Conservation (phyloP, 352 stramenopile genomes). For the Aphanomyces cochlioides region DNA sequence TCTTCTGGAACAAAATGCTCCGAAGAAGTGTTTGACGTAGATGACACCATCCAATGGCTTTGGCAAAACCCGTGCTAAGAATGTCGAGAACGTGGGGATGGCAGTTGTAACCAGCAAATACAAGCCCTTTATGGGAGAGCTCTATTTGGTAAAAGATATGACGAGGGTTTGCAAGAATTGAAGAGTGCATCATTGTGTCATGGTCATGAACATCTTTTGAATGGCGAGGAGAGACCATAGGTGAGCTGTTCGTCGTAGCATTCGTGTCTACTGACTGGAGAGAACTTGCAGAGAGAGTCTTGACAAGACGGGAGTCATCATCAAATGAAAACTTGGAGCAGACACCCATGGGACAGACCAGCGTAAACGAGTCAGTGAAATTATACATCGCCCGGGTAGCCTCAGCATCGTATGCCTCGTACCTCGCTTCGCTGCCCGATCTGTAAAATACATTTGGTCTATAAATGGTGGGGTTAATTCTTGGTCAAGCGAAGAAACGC, state of each 20-base stretch:
- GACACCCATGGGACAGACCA: slow-evolving; percentile 26
- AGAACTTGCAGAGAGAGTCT: slow-evolving; percentile 11
- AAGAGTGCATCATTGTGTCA: slow-evolving; percentile 24
- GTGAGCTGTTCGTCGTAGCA: slow-evolving; percentile 11
- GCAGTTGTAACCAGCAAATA: slow-evolving; percentile 18
- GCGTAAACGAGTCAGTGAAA: slow-evolving; percentile 16
- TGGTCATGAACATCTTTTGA: background rate
- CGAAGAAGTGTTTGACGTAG: slow-evolving; percentile 21
- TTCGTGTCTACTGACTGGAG: background rate
- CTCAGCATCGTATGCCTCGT: slow-evolving; percentile 1
- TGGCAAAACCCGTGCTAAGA: slow-evolving; percentile 17
- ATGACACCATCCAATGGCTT: slow-evolving; percentile 18
- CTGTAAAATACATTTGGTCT: slow-evolving; percentile 18
- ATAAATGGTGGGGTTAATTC: background rate
- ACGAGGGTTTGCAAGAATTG: background rate
- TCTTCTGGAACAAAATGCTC: slow-evolving; percentile 30
- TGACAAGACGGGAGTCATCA: background rate
- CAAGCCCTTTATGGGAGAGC: slow-evolving; percentile 16
- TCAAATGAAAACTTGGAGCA: slow-evolving; percentile 16
- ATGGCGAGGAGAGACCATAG: slow-evolving; percentile 6
- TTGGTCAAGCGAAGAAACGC: background rate
- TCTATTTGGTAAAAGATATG: slow-evolving; percentile 28
- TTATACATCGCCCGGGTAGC: background rate
- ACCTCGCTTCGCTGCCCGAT: background rate
- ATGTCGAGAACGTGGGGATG: slow-evolving; percentile 23